Evolutionary conservation across 2,329 filamentous ascomycete genomes (phyloP).

Genomic region (Rhinocladiella similis): DNA sequence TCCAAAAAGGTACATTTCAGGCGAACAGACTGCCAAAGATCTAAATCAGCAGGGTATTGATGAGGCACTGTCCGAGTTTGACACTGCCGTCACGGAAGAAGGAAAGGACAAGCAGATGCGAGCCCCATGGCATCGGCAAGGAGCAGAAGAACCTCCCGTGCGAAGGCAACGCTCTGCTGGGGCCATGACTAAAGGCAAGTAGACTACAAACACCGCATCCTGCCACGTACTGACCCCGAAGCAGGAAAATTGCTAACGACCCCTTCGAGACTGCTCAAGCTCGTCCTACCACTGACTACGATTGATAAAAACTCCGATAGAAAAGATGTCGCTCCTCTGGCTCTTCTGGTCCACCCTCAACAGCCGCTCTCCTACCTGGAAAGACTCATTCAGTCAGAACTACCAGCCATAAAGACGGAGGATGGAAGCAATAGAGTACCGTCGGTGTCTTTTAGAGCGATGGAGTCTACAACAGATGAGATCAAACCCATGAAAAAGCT

Average conservation of each 20-base stretch:
- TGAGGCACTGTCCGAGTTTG: constrained; percentile 25
- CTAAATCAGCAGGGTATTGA: constrained; percentile 30
- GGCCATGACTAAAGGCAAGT: constrained; percentile 65
- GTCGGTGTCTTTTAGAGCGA: constrained; percentile 74
- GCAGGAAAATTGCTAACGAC: constrained; percentile 77
- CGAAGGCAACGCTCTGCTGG: constrained; percentile 51
- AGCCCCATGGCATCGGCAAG: constrained; percentile 67
- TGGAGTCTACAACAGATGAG: constrained; percentile 68
- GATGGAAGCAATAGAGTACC: constrained; percentile 70
- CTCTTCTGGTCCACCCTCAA: constrained; percentile 82
- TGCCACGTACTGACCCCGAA: neutral
- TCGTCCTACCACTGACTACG: constrained; percentile 73
- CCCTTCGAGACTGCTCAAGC: constrained; percentile 75
- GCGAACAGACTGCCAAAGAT: constrained; percentile 24
- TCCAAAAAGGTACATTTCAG: constrained; percentile 8
- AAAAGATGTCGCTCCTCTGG: constrained; percentile 78
- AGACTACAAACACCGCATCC: neutral
- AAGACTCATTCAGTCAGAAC: constrained; percentile 81
- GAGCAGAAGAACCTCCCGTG: constrained; percentile 60
- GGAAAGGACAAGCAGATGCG: constrained; percentile 52
- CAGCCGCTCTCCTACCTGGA: constrained; percentile 91
- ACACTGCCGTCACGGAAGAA: constrained; percentile 38
- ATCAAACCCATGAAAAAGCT: constrained; percentile 39
- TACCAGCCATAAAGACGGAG: constrained; percentile 65
- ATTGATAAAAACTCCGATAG: constrained; percentile 59